A percentile compares a stretch with the other conserved stretches of the same genome.
These are phyloP conservation scores for Pseudoturritis turrita DNA, from an alignment of 345 rosid genomes.

Conservation along the genomic window DNA sequence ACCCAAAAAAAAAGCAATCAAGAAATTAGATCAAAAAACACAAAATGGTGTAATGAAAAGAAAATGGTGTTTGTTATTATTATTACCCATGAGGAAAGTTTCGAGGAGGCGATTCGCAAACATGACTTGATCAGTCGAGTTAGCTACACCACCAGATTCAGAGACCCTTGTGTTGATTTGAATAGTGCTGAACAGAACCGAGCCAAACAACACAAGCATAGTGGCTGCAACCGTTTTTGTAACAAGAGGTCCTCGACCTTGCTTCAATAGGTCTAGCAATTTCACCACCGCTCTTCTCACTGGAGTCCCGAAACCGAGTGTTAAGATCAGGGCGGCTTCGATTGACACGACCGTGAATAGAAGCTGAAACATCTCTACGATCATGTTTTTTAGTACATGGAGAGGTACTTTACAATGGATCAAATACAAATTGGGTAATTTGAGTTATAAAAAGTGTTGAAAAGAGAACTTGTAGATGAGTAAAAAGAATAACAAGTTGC, in stretches of 20 bases:
- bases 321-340: constrained; percentile 19
- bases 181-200: constrained; percentile 25
- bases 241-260: constrained; percentile 29
- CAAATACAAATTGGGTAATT: neutral
- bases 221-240: constrained; percentile 28
- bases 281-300: constrained; percentile 26
- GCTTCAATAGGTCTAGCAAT: constrained; percentile 25
- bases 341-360: constrained; percentile 13
- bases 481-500: constrained; percentile 18
- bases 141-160: constrained; percentile 26
- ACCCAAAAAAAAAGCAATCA: neutral
- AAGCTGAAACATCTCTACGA: constrained; percentile 35
- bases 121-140: constrained; percentile 34
- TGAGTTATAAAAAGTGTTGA: constrained; percentile 1
- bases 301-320: constrained; percentile 31
- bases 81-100: constrained; percentile 29
- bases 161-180: constrained; percentile 27
- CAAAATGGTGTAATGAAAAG: neutral
- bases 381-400: constrained; percentile 5
- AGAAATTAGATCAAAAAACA: neutral
- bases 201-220: constrained; percentile 33
- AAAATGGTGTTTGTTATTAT: neutral
- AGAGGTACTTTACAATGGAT: neutral
- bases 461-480: neutral
- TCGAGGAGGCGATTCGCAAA: constrained; percentile 32